Base-by-base conservation (phyloP, 2,329 filamentous ascomycete species). In the Calonectria henricotiae region DNA sequence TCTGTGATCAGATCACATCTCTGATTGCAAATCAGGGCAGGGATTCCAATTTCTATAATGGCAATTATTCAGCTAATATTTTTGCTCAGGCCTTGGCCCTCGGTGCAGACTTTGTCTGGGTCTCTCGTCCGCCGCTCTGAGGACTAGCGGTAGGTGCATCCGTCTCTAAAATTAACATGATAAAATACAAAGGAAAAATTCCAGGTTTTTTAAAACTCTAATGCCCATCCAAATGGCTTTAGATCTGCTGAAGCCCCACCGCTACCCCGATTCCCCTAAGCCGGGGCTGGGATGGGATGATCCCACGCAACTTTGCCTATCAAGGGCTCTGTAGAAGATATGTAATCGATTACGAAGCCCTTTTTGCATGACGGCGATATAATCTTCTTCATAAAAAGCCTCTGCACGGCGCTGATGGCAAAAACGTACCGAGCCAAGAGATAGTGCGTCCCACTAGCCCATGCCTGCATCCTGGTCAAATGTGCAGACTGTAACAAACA, bases 51-150 rank as follows among this genome's bases (percentile, higher is more conserved):
- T 20, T n/a, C 11, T n/a, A 7, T 3, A 15, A 27, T 30, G 4
- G 3, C 13, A 6, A 9, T 39, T 7, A 32, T 25, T 7, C 23
- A 0, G 7, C 61, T 68, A 27, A 68, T 11, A 37, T 11, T 7
- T n/a, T 11, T n/a, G 5, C 23, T 12, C 15, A 69, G 67, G 67
- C 67, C 15, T 35, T 69, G 2, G 67, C 67, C 4, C 62, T 69
- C 7, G 67, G 67, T 27, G 67, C 67, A 6, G 67, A 69, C 37
- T 69, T 69, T 58, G 55, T 69, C 27, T 69, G 67, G 67, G 67
- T 69, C 9, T 54, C 67, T 47, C 62, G 67, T 5, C 67, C 67
- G 20, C 49, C 67, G 2, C 62, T 69, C 0, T 69, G 67, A 62
- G 67, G 67, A 5, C 67, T 69, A 47, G 67, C 67, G 7, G 67